These are phyloP conservation scores for Asterochloris sp. DNA, from an alignment of 139 green algal genomes.

Conservation along the genomic window DNA sequence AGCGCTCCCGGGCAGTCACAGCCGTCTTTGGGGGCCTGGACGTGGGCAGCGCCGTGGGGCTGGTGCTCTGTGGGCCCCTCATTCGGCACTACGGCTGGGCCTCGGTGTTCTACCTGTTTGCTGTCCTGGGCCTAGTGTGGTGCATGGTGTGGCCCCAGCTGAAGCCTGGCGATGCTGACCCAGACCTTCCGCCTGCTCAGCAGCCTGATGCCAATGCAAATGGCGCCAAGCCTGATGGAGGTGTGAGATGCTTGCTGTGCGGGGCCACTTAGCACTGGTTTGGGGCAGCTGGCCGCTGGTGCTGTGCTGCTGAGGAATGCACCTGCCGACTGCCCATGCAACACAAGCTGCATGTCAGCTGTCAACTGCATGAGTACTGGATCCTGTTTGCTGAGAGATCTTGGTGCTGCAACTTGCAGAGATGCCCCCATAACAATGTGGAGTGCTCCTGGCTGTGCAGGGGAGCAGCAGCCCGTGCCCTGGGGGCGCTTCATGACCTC, in stretches of 20 bases:
- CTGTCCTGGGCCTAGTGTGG: constrained; percentile 87
- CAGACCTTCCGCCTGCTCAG: neutral
- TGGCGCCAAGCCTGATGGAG: too few species aligned
- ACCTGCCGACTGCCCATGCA: too few species aligned
- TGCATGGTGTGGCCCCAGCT: constrained; percentile 70
- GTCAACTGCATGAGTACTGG: neutral
- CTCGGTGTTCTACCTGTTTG: constrained; percentile 97
- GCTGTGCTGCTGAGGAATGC: too few species aligned
- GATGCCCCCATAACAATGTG: neutral
- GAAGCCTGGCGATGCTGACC: constrained; percentile 56
- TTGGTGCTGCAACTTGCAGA: neutral
- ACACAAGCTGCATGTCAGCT: too few species aligned
- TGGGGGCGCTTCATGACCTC: constrained; percentile 83
- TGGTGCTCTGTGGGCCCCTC: constrained; percentile 83
- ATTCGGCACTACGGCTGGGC: constrained; percentile 90
- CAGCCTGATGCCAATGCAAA: neutral
- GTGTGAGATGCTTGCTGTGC: too few species aligned
- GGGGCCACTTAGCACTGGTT: too few species aligned
- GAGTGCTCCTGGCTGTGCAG: neutral
- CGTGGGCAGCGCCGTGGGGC: constrained; percentile 75
- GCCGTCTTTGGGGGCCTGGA: constrained; percentile 94
- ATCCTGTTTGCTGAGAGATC: neutral
- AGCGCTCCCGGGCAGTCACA: constrained; percentile 79
- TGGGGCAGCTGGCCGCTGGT: too few species aligned
- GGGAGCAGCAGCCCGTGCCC: constrained; percentile 49